Evolutionary conservation across 345 rosid species (phyloP), one percentile per base, ranked within the genome.

Genomic region (Melastoma malabathricum): DNA sequence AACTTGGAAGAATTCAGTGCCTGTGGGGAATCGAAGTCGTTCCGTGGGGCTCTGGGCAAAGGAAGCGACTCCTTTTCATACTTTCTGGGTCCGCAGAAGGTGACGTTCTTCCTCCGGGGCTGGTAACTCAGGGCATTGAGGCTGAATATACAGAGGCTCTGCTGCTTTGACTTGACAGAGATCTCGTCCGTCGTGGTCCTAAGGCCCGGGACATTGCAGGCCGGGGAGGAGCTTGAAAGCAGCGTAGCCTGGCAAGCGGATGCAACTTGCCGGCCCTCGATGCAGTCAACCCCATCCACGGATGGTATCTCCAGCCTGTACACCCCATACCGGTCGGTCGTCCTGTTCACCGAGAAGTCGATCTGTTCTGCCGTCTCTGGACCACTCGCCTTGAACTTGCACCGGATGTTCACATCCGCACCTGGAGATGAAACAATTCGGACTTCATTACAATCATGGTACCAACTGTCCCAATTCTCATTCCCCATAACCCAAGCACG

Each of bases 71-170:
- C 6, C 6, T 29, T 29, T 29, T 29, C 9, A 10, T 29, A 29
- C 38, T 29, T 29, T 29, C 38, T 29, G 38, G 38, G 38, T 29
- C 73, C 66, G 47, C 87, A 92, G 18, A 87, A 39, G 41, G 84
- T 77, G 14, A 23, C 44, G 57, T 92, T 87, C 53, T 15, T 77
- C 45, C 73, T 62, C 14, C 63, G 44, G n/a, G 96, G 95, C 53
- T 60, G 82, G 39, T 67, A 92, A 56, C 75, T 84, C 50, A 92
- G 64, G 4, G 93, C 82, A 64, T 64, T 78, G 57, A 92, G 60
- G 81, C 93, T 80, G 75, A 76, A 86, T 63, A 92, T 77, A 53
- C 96, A 92, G 54, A 80, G 69, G n/a, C 72, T 86, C 23, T 80
- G 79, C 46, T 80, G 84, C 52, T 76, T 92, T 1, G 93, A 84